These are phyloP conservation scores for Pichia cabralensis DNA, from an alignment of 805 yeast genomes.

Conservation along the genomic window DNA sequence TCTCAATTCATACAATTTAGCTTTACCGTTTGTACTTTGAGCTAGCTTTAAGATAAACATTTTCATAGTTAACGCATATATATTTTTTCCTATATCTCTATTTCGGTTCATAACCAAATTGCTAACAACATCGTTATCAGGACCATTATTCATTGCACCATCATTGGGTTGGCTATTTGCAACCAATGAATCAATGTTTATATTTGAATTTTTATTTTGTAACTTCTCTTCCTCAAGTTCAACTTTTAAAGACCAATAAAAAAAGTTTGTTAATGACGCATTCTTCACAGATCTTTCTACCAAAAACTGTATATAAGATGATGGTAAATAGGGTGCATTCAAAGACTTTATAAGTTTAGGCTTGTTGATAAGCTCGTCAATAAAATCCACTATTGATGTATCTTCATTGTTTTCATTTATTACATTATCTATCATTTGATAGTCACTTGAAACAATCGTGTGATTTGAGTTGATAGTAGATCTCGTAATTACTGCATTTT, in stretches of 20 bases:
- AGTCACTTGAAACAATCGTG: slow-evolving; percentile 25
- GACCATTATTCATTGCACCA: too few relatives aligned
- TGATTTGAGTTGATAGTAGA: too few relatives aligned
- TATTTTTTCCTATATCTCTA: too few relatives aligned
- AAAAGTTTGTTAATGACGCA: slow-evolving; percentile 62
- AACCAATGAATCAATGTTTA: too few relatives aligned
- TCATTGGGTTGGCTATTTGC: too few relatives aligned
- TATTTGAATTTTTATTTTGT: slow-evolving; percentile 13
- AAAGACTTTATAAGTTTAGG: too few relatives aligned
- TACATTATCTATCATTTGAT: slow-evolving; percentile 21
- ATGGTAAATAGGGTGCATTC: too few relatives aligned
- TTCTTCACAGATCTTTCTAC: slow-evolving; percentile 62
- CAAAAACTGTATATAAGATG: slow-evolving; percentile 61
- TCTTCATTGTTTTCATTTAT: slow-evolving; percentile 16
- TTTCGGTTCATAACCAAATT: too few relatives aligned
- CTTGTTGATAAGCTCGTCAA: too few relatives aligned
- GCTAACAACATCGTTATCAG: too few relatives aligned
- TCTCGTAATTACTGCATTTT: slow-evolving; percentile 7
- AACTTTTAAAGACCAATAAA: slow-evolving; percentile 88
- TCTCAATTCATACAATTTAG: slow-evolving; percentile 22
- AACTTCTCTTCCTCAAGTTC: slow-evolving; percentile 60
- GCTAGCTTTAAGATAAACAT: slow-evolving; percentile 22
- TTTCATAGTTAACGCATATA: slow-evolving; percentile 21
- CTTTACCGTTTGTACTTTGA: slow-evolving; percentile 16
- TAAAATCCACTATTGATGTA: slow-evolving; percentile 12